Evolutionary conservation across 2,329 filamentous ascomycete genomes (phyloP).

Genomic region (Pseudocercospora ulei): DNA sequence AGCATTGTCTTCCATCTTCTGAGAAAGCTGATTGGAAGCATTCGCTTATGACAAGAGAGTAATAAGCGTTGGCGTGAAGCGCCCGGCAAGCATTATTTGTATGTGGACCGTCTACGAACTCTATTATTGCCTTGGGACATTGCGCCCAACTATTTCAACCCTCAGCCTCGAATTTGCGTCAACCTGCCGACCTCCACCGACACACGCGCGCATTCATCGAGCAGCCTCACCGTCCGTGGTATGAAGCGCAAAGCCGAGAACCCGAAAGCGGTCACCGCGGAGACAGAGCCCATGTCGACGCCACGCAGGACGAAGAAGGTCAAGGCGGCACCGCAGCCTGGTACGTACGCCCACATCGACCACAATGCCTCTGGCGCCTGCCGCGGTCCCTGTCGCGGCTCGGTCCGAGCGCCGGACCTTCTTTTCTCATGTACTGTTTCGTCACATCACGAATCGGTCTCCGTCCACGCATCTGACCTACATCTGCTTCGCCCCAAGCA

Average conservation of each 20-base stretch:
- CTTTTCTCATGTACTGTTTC: neutral
- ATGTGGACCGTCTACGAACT: no score
- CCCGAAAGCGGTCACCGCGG: neutral
- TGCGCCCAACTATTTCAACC: neutral
- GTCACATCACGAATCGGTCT: slow-evolving; percentile 5
- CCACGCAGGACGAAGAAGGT: slow-evolving; percentile 3
- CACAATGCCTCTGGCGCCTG: neutral
- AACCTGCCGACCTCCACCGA: neutral
- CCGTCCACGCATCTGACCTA: neutral
- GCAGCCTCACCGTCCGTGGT: no score
- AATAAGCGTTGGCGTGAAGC: no score
- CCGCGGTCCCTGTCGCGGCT: neutral
- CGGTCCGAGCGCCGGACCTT: neutral
- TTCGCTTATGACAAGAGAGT: no score
- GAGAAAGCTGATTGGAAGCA: no score
- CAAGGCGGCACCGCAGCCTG: neutral
- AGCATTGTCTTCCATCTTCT: no score
- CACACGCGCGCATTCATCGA: neutral
- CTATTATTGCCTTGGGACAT: slow-evolving; percentile 1
- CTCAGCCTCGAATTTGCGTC: neutral
- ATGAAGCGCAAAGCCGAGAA: slow-evolving; percentile 7
- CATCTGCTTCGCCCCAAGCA: slow-evolving; percentile 3
- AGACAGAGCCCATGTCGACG: neutral
- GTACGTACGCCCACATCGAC: neutral
- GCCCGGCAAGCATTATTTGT: no score